A percentile compares a stretch with the other conserved stretches of the same genome.
phyloP scores from a whole-genome alignment of 2,329 filamentous ascomycete genomes.

The Clonostachys sp. region DNA sequence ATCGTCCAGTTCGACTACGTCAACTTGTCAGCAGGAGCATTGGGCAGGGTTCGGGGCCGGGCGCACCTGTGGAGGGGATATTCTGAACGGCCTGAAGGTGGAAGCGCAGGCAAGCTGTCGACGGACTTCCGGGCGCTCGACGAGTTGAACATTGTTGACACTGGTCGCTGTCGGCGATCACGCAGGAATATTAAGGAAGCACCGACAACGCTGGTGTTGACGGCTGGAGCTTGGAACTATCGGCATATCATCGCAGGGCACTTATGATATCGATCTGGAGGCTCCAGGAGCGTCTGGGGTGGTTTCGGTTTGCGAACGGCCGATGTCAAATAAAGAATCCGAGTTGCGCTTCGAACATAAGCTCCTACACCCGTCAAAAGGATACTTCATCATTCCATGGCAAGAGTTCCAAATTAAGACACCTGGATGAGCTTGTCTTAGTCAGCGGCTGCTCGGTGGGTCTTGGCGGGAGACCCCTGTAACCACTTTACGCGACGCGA shows the following conservation, averaged over 20 bases:
- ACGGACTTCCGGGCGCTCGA: conserved; percentile 58
- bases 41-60: background rate
- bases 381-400: no score
- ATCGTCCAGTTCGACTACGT: conserved; percentile 35
- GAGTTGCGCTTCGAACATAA: no score
- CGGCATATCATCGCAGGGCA: conserved; percentile 36
- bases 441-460: no score
- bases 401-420: no score
- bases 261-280: no score
- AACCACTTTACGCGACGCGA: conserved; percentile 1
- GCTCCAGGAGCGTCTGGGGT: no score
- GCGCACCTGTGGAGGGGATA: conserved; percentile 55
- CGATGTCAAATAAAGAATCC: no score
- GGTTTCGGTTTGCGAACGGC: no score
- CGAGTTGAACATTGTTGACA: conserved; percentile 53
- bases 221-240: conserved; percentile 26
- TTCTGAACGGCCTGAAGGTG: conserved; percentile 45
- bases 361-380: no score
- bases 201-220: conserved; percentile 26
- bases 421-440: no score
- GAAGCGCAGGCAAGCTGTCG: conserved; percentile 56
- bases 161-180: conserved; percentile 3
- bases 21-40: no score
- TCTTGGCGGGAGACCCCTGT: background rate
- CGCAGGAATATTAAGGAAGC: conserved; percentile 6